A percentile compares a stretch with the other conserved stretches of the same genome.
Conservation (phyloP, 192 early-diverging fungal genomes). For the Kappamyces sp. region DNA sequence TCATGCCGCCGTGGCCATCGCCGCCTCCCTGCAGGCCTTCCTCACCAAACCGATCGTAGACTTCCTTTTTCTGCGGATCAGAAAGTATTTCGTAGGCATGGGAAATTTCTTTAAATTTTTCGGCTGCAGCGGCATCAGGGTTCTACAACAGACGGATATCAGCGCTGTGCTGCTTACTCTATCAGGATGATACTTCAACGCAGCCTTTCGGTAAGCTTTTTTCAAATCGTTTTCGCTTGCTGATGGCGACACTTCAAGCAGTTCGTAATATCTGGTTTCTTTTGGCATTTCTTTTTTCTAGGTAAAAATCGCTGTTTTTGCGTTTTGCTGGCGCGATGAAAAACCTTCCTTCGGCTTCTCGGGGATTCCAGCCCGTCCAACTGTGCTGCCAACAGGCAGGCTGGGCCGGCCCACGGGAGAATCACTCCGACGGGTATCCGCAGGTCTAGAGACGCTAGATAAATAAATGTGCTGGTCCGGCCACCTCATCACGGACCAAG, state of each 20-base stretch:
- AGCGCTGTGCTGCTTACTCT: conserved; percentile 41
- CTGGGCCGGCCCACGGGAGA: too few relatives aligned
- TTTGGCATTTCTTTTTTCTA: conserved; percentile 47
- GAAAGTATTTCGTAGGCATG: conserved; percentile 96
- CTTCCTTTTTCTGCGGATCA: conserved; percentile 79
- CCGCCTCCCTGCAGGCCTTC: conserved; percentile 79
- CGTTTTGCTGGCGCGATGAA: too few relatives aligned
- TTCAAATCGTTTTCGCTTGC: conserved; percentile 83
- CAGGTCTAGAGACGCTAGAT: too few relatives aligned
- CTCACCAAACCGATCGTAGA: conserved; percentile 94
- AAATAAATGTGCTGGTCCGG: too few relatives aligned
- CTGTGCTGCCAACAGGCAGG: too few relatives aligned
- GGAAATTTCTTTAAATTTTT: conserved; percentile 97
- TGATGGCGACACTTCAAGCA: conserved; percentile 69
- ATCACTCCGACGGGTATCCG: too few relatives aligned
- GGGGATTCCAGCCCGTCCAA: too few relatives aligned
- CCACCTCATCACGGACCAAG: too few relatives aligned
- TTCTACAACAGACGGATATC: conserved; percentile 48
- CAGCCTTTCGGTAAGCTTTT: conserved; percentile 97
- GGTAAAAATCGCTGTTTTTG: background rate
- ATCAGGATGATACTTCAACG: conserved; percentile 88
- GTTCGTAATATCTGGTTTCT: conserved; percentile 90
- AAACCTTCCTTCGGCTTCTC: too few relatives aligned
- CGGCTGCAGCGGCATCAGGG: conserved; percentile 62
- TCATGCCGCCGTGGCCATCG: conserved; percentile 64